Base-by-base conservation (phyloP, 139 green algal genomes). In the Desmodesmus armatus region DNA sequence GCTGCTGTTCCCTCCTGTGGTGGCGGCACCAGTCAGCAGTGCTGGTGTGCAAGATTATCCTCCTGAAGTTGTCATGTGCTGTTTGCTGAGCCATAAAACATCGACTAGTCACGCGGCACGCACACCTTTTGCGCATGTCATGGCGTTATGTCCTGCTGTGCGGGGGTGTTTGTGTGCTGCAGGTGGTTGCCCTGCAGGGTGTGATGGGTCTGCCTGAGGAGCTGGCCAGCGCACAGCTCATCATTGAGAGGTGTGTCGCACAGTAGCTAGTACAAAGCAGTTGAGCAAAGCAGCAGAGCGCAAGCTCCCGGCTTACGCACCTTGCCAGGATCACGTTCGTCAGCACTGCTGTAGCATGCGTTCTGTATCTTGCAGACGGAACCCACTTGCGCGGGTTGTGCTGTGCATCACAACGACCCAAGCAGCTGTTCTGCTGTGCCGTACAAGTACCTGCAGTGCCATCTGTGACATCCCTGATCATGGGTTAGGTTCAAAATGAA, bases 231-330 rank as follows among this genome's bases (percentile, higher is more conserved):
- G 62, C 65, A 5, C 41, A 75, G 62, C 65, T 77, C 62, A 85
- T 85, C 79, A 75, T 85, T 62, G 79, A 85, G 41, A 53, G 79
- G 62, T 85, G 49, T 19, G 72, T 31, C 33, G 60, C 60, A 69
- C 21, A 17, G 21, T 11, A 72, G 63, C 63, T 72, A 72, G 41
- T 21, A 72, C 31, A 25, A 78, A 40, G 19, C 27, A 55, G 47
- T 7, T 21, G 9, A 55, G 9, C 47, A 55, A 55, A 55, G 47
- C 47, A 55, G 47, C 47, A 21, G 47, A 55, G 47, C 47, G 13
- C 13, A 55, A 55, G 9, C 47, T 55, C 47, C 47, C 47, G 7
- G 47, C 47, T 55, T 7, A 21, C 47, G 47, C 47, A 55, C 47
- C 47, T 55, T 55, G 7, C n/a, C n/a, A 13, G 47, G 9, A 7